Base-by-base conservation (phyloP, 2,329 filamentous ascomycete genomes). In the Fusarium piperis region DNA sequence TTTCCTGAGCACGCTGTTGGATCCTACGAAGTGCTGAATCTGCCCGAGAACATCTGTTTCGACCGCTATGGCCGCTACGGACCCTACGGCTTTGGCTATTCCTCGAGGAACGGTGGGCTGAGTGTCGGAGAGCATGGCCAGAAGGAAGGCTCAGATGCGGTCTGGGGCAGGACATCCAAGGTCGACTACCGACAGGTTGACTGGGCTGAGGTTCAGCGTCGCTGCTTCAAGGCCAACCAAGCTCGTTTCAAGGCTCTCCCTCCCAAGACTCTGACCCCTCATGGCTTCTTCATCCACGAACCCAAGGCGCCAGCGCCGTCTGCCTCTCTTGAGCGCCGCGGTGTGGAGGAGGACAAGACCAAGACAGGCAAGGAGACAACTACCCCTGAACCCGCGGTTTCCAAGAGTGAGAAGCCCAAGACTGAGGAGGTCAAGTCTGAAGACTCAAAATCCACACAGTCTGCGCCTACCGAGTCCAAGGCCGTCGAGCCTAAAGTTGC, bases 21-120 rank as follows among this genome's bases (percentile, higher is more conserved):
- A n/a, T 97, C 94, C 0, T 95, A 97, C 76, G 90, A 94, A 11
- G 81, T 95, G 41, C 82, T 98, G 13, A 92, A 91, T 0, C 84
- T 98, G 36, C 89, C 92, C 18, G 90, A 97, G 72, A 92, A 97
- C 76, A 89, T 98, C 52, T 99, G 96, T 83, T 98, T 97, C 78
- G 96, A 99, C 74, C 89, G 96, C 2, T 97, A 93, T 78, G 95
- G 95, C 4, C 89, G 94, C 70, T 89, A 96, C 32, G 95, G 94
- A 0, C 93, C 95, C 0, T 99, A 99, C 75, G 95, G 95, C 0
- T 89, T 94, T 68, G 95, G 95, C 10, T 98, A 98, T 80, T 93
- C 92, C 33, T 85, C 88, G 35, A 90, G 90, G 64, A 90, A 88
- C 71, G 95, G 95, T 13, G 95, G 95, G 2, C 90, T 92, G 28